Evolutionary conservation across 768 basidiomycete species (phyloP), one percentile per base, ranked within the genome.

Genomic region (Pleurotus citrinopileatus): DNA sequence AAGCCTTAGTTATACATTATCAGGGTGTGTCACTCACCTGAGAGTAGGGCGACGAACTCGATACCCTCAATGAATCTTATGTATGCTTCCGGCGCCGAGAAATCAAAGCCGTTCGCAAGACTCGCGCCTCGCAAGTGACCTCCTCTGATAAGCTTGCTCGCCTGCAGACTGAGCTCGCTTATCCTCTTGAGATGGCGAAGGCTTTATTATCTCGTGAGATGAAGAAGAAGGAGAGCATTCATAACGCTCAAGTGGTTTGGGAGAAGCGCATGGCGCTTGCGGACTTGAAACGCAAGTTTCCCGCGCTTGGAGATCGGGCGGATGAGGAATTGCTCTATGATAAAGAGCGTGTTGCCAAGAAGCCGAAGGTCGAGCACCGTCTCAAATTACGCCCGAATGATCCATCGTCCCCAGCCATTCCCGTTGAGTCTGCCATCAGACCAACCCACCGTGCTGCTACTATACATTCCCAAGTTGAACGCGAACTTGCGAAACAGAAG

Each of bases 1-100:
- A 69, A 59, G 89, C 17, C 36, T 20, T 71, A 32, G 2, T 27
- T 42, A 38, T 55, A 8, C 8, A 25, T 1, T 48, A 3, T 32
- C 3, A 38, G 13, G 10, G 26, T 46, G 44, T 42, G 37, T 19
- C 54, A 20, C 57, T 55, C 42, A 54, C 20, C 40, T 60, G 12
- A 56, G 46, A 36, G 3, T 37, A 91, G 89, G 87, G 82, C 62
- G 94, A 98, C 67, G 95, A 98, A 71, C 80, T 88, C 17, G 94
- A 97, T 67, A 86, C 86, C 42, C 79, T 80, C 60, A 93, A 91
- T 53, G 94, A 96, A 62, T 95, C 96, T 0, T 98, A 98, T 59
- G 89, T 98, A 42, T 99, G 97, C 70, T 99, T 99, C 79, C 84
- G 97, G 32, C 81, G 94, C 56, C 87, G 95, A 52, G 96, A 98